Base-by-base conservation (phyloP, 1,139 yeast genomes). In the Hansenula sp. region DNA sequence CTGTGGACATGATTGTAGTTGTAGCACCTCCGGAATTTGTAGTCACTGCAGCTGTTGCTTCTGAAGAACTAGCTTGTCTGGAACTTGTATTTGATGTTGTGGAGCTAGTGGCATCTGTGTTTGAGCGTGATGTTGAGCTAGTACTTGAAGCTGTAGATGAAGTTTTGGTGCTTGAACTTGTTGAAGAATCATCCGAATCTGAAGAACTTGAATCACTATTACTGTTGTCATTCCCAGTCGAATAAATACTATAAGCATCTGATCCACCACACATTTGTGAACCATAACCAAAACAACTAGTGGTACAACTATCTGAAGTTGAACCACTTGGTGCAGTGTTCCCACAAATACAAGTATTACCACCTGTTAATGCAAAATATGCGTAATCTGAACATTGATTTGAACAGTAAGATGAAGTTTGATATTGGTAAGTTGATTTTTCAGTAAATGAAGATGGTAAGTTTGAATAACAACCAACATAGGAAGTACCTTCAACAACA, bases 271-370 rank as follows among this genome's bases (percentile, higher is more conserved):
- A 84, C 25, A 47, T 67, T 33, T 72, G 77, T 1, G 36, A 3
- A 13, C 70, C 72, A 54, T 67, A 84, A 10, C 86, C 89, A 33
- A 61, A 51, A 61, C 93, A 84, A 1, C 53, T 44, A 2, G 57
- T 56, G 49, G 62, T 54, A 65, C 93, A 84, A 28, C 51, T 45
- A 10, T 48, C 42, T 12, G 68, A 47, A n/a, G 56, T 42, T 28
- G 51, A 53, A 17, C 65, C 50, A 2, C 70, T 50, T 1, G 96
- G 95, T 17, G 71, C 58, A 0, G 66, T 51, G 48, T 66, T 58
- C 48, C 91, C 86, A 63, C 96, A 88, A 58, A 70, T 78, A 65
- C 96, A 88, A 18, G 67, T 63, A 42, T 67, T 60, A 34, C 89
- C 91, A 35, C 72, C 58, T 16, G 67, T 64, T 38, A 84, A 54